Evolutionary conservation across 805 yeast genomes (phyloP), one percentile per base, ranked within the genome.

Genomic region (Hanseniaspora occidentalis): DNA sequence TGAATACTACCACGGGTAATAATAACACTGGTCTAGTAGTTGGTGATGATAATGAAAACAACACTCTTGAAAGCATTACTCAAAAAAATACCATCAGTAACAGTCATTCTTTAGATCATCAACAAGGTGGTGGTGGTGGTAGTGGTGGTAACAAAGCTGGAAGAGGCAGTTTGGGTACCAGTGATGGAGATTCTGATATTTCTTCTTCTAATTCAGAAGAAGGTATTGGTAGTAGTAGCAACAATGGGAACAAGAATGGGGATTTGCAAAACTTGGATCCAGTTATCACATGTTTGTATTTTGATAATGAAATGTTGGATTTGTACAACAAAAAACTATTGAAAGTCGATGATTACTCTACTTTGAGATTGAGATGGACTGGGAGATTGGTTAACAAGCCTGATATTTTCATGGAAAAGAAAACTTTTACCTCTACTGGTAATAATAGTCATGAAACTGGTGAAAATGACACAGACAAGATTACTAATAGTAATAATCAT

Each of bases 291-390:
- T 77, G 92, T 13, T 64, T 89, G 45, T 89, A 89, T 63, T 84
- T 92, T 56, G 98, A 89, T 59, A 86, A 82, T 53, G 69, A 74
- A 16, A 66, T 75, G 44, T 86, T 89, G 54, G 94, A 84, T 50
- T 65, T 89, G 45, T 89, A 92, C 66, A 85, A 88, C 61, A 75
- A 80, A 53, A 84, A 85, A 60, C 67, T 89, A 48, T 70, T 79
- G 47, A 84, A 83, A 54, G 70, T 71, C 40, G 71, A 73, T 46
- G 68, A 73, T 6, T 72, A 82, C 1, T 81, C 94, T 1, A 79
- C 95, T 8, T 64, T 89, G 44, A 72, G 97, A 53, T 67, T 89
- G 49, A 75, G 89, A 58, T 89, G 97, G 97, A 73, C 84, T 42
- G 97, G 97, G 20, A 78, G 77, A 50, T 70, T 92, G 43, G 59